A percentile compares a stretch with the other conserved stretches of the same genome.
Evolutionary conservation across 2,329 filamentous ascomycete species (phyloP).

Genomic region (Fusarium pseudoanthophilum): DNA sequence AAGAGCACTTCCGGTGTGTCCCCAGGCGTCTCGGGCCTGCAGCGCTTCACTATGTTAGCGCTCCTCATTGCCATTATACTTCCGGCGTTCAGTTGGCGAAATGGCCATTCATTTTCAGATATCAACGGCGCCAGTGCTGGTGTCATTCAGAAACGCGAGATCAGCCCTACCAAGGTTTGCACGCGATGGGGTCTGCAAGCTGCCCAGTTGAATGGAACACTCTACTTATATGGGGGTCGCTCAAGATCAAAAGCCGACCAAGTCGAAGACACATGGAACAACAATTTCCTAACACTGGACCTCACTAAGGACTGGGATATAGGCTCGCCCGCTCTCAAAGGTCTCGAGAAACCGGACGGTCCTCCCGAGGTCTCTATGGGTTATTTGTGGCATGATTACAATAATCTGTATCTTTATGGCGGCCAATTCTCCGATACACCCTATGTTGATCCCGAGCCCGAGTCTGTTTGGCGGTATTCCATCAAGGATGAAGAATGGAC

Average conservation of each 20-base stretch:
- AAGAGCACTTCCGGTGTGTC: conserved; percentile 57
- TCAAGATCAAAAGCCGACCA: conserved; percentile 68
- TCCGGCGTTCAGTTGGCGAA: conserved; percentile 57
- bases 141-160: conserved; percentile 49
- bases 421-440: conserved; percentile 77
- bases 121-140: conserved; percentile 60
- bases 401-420: conserved; percentile 78
- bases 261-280: conserved; percentile 75
- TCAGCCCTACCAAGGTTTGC: conserved; percentile 61
- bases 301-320: conserved; percentile 78
- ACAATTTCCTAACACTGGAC: conserved; percentile 78
- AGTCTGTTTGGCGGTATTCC: conserved; percentile 77
- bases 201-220: conserved; percentile 77
- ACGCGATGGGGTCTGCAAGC: conserved; percentile 74
- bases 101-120: conserved; percentile 52
- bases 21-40: conserved; percentile 54
- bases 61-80: conserved; percentile 63
- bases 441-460: conserved; percentile 63
- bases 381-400: conserved; percentile 79
- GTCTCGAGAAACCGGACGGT: conserved; percentile 72
- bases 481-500: conserved; percentile 69
- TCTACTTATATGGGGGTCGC: conserved; percentile 81
- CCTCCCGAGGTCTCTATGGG: conserved; percentile 78
- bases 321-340: conserved; percentile 69
- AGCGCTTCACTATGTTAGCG: conserved; percentile 59